Evolutionary conservation across 768 basidiomycete genomes (phyloP).

Genomic region (Tulasnella sp.): DNA sequence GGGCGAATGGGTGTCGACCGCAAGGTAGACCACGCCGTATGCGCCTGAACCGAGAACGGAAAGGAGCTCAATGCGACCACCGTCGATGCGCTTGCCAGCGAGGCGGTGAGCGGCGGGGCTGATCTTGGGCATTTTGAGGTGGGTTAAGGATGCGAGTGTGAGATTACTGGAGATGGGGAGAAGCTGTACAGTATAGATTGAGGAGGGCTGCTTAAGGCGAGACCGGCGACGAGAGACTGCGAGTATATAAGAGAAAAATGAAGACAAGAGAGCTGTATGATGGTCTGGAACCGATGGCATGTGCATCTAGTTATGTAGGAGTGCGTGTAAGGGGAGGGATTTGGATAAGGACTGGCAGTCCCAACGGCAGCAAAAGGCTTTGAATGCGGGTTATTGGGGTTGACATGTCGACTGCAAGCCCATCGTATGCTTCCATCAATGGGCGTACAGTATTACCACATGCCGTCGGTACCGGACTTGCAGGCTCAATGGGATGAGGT

Average conservation of each 20-base stretch:
- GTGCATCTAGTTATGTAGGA: neutral
- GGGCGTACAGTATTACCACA: neutral
- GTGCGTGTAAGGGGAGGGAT: neutral
- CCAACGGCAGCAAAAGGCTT: neutral
- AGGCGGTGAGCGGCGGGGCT: constrained; percentile 33
- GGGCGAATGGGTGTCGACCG: constrained; percentile 55
- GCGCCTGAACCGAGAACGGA: constrained; percentile 88
- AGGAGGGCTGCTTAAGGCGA: neutral
- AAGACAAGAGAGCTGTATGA: constrained; percentile 6
- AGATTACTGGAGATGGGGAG: neutral
- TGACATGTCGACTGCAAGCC: neutral
- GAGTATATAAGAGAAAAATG: constrained; percentile 14
- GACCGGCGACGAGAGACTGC: neutral
- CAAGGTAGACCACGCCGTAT: constrained; percentile 93
- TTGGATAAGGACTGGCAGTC: constrained; percentile 2
- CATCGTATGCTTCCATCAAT: neutral
- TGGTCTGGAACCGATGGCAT: neutral
- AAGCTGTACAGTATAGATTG: neutral
- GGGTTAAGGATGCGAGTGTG: neutral
- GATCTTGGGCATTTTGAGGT: constrained; percentile 21
- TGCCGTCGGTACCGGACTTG: neutral
- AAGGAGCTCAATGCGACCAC: constrained; percentile 73
- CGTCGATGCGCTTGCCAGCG: constrained; percentile 75
- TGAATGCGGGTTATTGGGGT: neutral
- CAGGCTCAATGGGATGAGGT: neutral